Base-by-base conservation (phyloP, 176 grass and related monocot species). In the Eremochloa ophiuroides region DNA sequence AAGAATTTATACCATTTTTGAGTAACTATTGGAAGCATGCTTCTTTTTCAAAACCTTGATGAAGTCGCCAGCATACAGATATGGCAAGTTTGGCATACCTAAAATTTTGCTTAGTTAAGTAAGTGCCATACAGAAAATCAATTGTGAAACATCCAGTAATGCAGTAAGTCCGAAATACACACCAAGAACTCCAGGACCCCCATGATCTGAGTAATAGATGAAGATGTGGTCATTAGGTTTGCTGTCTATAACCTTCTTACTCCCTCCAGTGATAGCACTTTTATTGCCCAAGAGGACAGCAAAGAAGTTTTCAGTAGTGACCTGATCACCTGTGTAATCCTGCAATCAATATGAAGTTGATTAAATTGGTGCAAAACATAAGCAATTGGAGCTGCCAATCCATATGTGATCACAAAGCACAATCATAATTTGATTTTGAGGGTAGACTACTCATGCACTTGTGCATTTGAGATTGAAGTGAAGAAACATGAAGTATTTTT, bases 171-270 rank as follows among this genome's bases (percentile, higher is more conserved):
- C 3, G 28, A 56, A 69, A 16, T 77, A 71, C 68, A 28, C 60
- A 98, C 95, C 92, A 50, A 98, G 95, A 83, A 95, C 95, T 67
- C 95, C 95, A 76, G 95, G 86, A 58, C 95, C 95, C 53, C 95
- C 95, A 70, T 98, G 95, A 78, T 98, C 95, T 3, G 95, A 88
- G 82, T 95, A 98, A 71, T 98, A 98, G 81, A 98, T 85, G 80
- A 98, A 98, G 76, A 98, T 98, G 38, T 92, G 93, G 62, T 98
- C 95, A 62, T 88, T 69, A 44, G 81, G 75, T 88, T 95, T 89
- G 62, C 95, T 98, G 66, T 98, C 73, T 80, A 98, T 85, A 34
- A 98, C 95, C 84, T 98, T 98, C 77, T 85, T 78, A 84, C 92
- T 98, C 72, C 95, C 95, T 73, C 92, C 95, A 91, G 91, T 83